Evolutionary conservation across 1,284 basidiomycete genomes (phyloP).

Genomic region (Gomphus bonarii): DNA sequence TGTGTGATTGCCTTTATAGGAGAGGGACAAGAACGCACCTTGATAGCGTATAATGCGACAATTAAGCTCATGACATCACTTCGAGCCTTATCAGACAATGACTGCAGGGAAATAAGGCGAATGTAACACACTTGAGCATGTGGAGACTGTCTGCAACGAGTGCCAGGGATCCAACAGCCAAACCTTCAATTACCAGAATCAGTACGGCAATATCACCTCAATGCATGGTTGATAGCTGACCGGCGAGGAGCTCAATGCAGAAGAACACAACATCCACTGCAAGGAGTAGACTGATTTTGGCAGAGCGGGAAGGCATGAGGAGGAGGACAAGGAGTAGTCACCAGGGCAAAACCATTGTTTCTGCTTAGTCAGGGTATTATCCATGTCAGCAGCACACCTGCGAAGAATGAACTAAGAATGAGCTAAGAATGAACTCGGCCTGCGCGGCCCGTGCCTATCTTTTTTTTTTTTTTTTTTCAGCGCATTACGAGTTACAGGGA

Average conservation of each 20-base stretch:
- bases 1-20: background rate
- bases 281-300: slow-evolving; percentile 73
- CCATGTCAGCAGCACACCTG: no score
- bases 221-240: slow-evolving; percentile 29
- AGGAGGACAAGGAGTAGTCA: background rate
- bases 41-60: slow-evolving; percentile 96
- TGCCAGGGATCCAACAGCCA: slow-evolving; percentile 89
- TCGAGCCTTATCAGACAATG: slow-evolving; percentile 16
- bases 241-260: slow-evolving; percentile 82
- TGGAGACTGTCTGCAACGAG: slow-evolving; percentile 97
- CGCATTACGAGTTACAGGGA: no score
- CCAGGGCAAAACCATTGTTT: no score
- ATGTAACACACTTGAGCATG: slow-evolving; percentile 78
- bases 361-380: no score
- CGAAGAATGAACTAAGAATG: no score
- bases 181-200: slow-evolving; percentile 40
- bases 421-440: no score
- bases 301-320: slow-evolving; percentile 42
- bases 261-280: slow-evolving; percentile 87
- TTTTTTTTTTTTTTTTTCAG: no score
- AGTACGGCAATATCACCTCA: slow-evolving; percentile 1
- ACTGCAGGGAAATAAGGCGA: slow-evolving; percentile 3
- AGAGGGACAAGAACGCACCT: slow-evolving; percentile 33
- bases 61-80: slow-evolving; percentile 93
- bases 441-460: no score